Base-by-base conservation (phyloP, 1,284 basidiomycete genomes). In the Anthracocystis walkeri region DNA sequence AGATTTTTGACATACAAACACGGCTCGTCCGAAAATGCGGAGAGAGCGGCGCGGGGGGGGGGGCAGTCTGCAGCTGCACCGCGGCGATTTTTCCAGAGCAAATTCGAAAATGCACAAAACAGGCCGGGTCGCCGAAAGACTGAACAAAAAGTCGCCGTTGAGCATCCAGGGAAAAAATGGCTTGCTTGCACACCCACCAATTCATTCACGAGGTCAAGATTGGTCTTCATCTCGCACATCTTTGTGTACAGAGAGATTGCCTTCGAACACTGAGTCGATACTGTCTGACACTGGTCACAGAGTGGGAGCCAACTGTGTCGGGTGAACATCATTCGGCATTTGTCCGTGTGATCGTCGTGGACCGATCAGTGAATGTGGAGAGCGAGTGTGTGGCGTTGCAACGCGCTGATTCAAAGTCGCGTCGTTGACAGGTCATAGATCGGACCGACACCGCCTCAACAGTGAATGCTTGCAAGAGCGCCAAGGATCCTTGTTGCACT, bases 81-180 rank as follows among this genome's bases (percentile, higher is more conserved):
- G 41, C 54, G 54, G 54, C 31, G 29, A 45, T 33, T 55, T 44
- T 25, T 20, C 31, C 14, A 4, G 23, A 23, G 20, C 25, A 11
- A 54, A 31, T 54, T 54, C 52, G 25, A 54, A 54, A 42, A 54
- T 42, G 52, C 54, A 56, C 54, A 23, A 35, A 46, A 31, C 29
- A 45, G 20, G 29, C 54, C 42, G 42, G 20, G 25, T 56, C 54
- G 54, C 54, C 54, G 54, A 45, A 44, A 10, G 6, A 25, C 16
- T 14, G 16, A 11, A 16, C 14, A 18, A 38, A 33, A 56, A 56
- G 54, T 46, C 54, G 54, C 54, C 49, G 49, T 38, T 21, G 33
- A 0, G 21, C 14, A 51, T 51, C 49, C 49, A 51, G 49, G 25
- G 38, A 25, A 16, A 16, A 14, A 38, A 38, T 14, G 35, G 35